phyloP scores from a whole-genome alignment of 768 basidiomycete genomes.

The Thelephora aurantiotincta region DNA sequence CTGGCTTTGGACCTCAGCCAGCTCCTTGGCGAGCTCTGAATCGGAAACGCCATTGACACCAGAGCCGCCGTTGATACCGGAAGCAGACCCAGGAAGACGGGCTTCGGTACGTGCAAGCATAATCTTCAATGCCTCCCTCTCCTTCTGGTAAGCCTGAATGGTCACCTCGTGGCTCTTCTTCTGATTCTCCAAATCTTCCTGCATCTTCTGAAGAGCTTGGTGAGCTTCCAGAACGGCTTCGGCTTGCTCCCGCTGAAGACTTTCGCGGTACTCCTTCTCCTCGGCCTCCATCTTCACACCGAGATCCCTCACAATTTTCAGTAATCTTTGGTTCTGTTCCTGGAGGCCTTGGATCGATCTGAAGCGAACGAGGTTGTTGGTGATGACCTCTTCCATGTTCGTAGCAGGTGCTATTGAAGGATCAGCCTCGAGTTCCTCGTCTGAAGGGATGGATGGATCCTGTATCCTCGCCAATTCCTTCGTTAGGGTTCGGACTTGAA shows the following conservation, averaged over 20 bases:
- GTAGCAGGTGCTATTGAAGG: slow-evolving; percentile 32
- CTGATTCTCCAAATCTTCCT: slow-evolving; percentile 64
- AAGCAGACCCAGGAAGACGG: slow-evolving; percentile 5
- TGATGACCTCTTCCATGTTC: slow-evolving; percentile 69
- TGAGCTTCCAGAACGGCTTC: slow-evolving; percentile 82
- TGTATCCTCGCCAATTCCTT: slow-evolving; percentile 72
- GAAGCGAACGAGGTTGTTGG: slow-evolving; percentile 82
- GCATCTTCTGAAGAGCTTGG: slow-evolving; percentile 68
- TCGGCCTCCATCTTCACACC: slow-evolving; percentile 76
- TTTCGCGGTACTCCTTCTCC: slow-evolving; percentile 61
- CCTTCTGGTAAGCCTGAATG: slow-evolving; percentile 73
- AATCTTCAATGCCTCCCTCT: slow-evolving; percentile 71
- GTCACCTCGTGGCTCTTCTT: slow-evolving; percentile 55
- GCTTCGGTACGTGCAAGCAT: slow-evolving; percentile 50
- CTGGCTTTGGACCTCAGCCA: slow-evolving; percentile 62
- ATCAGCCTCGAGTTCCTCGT: slow-evolving; percentile 37
- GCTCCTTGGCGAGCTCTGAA: slow-evolving; percentile 37
- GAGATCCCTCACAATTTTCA: slow-evolving; percentile 73
- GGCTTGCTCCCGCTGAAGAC: slow-evolving; percentile 58
- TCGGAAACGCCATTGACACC: slow-evolving; percentile 14
- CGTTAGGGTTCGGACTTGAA: slow-evolving; percentile 69
- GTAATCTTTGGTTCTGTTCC: slow-evolving; percentile 79
- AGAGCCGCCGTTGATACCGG: slow-evolving; percentile 17
- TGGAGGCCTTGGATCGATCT: slow-evolving; percentile 68
- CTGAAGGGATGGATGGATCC: slow-evolving; percentile 68